Evolutionary conservation across 192 early-diverging fungal genomes (phyloP).

Genomic region (Podila epigama): DNA sequence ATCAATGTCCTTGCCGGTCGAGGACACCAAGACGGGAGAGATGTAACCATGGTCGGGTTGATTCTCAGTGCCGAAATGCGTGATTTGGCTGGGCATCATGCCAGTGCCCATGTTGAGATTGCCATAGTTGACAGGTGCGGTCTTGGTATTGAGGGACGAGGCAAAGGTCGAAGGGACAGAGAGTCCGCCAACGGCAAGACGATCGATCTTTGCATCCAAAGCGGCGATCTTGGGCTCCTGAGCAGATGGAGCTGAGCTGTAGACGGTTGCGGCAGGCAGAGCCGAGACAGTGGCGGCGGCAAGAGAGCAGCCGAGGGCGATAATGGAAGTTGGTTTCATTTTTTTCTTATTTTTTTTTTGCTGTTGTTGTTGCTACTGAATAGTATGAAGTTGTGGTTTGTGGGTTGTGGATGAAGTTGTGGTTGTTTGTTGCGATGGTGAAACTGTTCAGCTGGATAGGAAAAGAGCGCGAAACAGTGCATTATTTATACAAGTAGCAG

Average conservation of each 20-base stretch:
- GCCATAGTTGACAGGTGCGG: conserved; percentile 37
- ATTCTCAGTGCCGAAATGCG: conserved; percentile 39
- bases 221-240: neutral
- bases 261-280: conserved; percentile 5
- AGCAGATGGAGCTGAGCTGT: neutral
- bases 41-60: conserved; percentile 34
- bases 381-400: neutral
- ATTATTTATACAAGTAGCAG: too few relatives aligned
- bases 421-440: too few relatives aligned
- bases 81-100: conserved; percentile 35
- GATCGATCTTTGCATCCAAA: conserved; percentile 17
- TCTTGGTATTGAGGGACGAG: conserved; percentile 22
- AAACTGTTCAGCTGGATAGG: too few relatives aligned
- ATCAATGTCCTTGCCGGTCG: conserved; percentile 29
- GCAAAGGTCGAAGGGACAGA: conserved; percentile 14
- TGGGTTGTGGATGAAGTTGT: too few relatives aligned
- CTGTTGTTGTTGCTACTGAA: neutral
- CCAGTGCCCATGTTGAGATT: conserved; percentile 43
- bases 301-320: conserved; percentile 19
- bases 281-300: conserved; percentile 16
- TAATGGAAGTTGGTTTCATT: neutral
- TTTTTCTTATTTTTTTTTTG: neutral
- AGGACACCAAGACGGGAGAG: conserved; percentile 17
- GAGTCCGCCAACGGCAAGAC: conserved; percentile 17
- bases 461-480: too few relatives aligned